Conservation (phyloP, 2,329 filamentous ascomycete genomes). For the Hymenoscyphus fructigenus region DNA sequence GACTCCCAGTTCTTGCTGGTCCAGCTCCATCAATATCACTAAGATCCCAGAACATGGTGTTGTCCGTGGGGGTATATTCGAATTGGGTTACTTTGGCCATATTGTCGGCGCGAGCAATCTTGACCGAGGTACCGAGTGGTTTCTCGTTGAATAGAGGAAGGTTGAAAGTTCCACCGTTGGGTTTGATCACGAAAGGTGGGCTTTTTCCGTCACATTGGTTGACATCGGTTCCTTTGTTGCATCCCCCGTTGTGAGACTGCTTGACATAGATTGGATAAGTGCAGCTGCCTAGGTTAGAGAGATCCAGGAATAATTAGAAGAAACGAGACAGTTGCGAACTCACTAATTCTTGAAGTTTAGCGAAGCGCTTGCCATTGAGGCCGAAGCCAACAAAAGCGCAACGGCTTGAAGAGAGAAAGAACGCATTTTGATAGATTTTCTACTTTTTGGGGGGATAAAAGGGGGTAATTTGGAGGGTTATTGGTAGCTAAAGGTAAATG, state of each 20-base stretch:
- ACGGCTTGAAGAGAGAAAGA: conserved; percentile 7
- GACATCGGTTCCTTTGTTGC: conserved; percentile 10
- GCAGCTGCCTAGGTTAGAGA: conserved; percentile 1
- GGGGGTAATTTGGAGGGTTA: background rate
- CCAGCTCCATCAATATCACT: conserved; percentile 15
- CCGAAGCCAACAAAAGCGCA: conserved; percentile 5
- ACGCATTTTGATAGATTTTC: conserved; percentile 7
- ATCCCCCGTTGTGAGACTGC: conserved; percentile 12
- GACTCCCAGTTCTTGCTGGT: conserved; percentile 5
- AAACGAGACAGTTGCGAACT: background rate
- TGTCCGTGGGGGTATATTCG: conserved; percentile 13
- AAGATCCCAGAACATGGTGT: conserved; percentile 16
- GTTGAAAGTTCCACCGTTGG: background rate
- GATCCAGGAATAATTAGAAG: background rate
- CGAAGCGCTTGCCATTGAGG: conserved; percentile 5
- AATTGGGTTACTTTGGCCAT: conserved; percentile 14
- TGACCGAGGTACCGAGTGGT: conserved; percentile 10
- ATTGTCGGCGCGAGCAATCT: conserved; percentile 4
- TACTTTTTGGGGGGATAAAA: background rate
- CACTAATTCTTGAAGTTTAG: conserved; percentile 7
- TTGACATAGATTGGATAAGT: conserved; percentile 2
- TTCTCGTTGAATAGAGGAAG: background rate
- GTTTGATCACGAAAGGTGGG: conserved; percentile 2
- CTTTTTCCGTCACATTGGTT: conserved; percentile 1
- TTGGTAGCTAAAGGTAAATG: background rate